Evolutionary conservation across 2,329 filamentous ascomycete species (phyloP).

Genomic region (Chaetomium sp.): DNA sequence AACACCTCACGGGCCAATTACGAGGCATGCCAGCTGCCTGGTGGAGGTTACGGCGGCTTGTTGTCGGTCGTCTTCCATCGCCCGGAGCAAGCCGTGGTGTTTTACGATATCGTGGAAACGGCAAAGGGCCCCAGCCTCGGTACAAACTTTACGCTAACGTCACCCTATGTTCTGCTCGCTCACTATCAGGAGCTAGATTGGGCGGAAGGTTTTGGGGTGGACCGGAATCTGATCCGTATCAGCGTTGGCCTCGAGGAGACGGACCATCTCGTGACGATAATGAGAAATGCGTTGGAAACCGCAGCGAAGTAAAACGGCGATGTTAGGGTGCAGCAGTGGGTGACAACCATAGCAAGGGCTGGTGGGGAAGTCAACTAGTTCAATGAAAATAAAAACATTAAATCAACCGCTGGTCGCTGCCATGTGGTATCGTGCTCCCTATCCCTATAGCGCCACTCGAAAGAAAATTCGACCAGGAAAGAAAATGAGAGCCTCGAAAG

Average conservation of each 20-base stretch:
- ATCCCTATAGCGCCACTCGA: too few species aligned
- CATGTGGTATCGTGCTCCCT: too few species aligned
- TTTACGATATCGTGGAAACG: slow-evolving; percentile 80
- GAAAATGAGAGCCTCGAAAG: not conserved
- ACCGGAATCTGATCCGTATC: slow-evolving; percentile 72
- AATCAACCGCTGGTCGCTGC: too few species aligned
- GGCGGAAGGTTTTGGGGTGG: slow-evolving; percentile 75
- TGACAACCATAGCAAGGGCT: not conserved
- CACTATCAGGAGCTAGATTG: slow-evolving; percentile 92
- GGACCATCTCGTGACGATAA: slow-evolving; percentile 54
- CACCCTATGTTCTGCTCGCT: slow-evolving; percentile 83
- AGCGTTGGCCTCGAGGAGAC: slow-evolving; percentile 86
- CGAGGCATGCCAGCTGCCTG: slow-evolving; percentile 66
- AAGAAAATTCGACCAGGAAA: too few species aligned
- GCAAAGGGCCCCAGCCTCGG: slow-evolving; percentile 92
- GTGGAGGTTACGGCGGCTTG: slow-evolving; percentile 82
- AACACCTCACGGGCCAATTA: slow-evolving; percentile 65
- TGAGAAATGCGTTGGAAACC: slow-evolving; percentile 63
- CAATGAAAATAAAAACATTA: too few species aligned
- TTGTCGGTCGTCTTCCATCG: slow-evolving; percentile 76
- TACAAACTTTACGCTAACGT: slow-evolving; percentile 92
- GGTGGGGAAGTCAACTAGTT: not conserved
- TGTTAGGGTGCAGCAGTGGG: too few species aligned
- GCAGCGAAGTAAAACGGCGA: slow-evolving; percentile 30
- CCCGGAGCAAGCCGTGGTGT: slow-evolving; percentile 64